Conservation (phyloP, 2,329 filamentous ascomycete species). For the Botrytis paeoniae region DNA sequence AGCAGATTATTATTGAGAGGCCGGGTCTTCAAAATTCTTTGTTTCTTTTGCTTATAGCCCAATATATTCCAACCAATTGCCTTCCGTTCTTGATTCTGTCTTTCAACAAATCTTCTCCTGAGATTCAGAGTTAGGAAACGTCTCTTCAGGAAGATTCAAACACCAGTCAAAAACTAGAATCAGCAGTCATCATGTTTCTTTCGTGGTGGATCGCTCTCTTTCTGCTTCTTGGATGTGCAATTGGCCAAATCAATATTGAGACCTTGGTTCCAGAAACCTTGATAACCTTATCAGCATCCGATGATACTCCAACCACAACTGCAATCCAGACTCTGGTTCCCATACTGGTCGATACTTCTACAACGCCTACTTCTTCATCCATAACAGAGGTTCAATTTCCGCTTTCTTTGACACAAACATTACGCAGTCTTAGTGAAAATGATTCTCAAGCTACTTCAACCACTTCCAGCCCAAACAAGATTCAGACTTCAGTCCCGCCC, state of each 20-base stretch:
- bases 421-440: not conserved
- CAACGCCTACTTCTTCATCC: not conserved
- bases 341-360: not conserved
- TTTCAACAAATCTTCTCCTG: no score
- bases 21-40: fast-evolving
- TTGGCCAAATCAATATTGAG: not conserved
- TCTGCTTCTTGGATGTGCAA: not conserved
- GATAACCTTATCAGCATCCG: not conserved
- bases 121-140: not conserved
- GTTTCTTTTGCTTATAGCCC: not conserved
- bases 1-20: not conserved
- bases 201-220: not conserved
- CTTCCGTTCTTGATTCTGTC: not conserved
- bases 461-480: not conserved
- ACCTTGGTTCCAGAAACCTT: not conserved
- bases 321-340: no score
- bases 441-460: not conserved
- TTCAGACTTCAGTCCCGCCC: not conserved
- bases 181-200: not conserved
- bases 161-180: not conserved
- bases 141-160: not conserved
- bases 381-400: not conserved
- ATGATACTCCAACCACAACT: not conserved
- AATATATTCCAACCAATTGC: not conserved
- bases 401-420: not conserved